phyloP scores from a whole-genome alignment of 83 land plant genomes.

The Larix sibirica region DNA sequence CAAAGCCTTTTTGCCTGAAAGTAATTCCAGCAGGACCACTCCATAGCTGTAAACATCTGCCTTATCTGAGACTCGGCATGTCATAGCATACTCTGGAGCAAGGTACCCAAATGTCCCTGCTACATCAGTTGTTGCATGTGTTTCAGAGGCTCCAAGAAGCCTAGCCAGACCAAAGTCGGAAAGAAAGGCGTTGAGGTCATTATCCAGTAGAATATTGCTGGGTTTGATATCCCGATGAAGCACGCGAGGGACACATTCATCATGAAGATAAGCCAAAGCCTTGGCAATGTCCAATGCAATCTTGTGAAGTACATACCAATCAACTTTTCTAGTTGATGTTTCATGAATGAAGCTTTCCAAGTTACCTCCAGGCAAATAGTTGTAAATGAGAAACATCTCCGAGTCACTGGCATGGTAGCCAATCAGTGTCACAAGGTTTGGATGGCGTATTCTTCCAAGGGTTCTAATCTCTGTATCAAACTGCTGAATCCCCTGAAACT shows the following conservation, averaged over 20 bases:
- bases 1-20: constrained; percentile 71
- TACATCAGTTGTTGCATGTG: constrained; percentile 79
- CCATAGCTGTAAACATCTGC: constrained; percentile 85
- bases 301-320: constrained; percentile 70
- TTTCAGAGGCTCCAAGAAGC: constrained; percentile 65
- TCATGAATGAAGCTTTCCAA: constrained; percentile 70
- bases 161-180: constrained; percentile 77
- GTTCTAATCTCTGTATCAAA: constrained; percentile 70
- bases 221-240: constrained; percentile 80
- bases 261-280: constrained; percentile 66
- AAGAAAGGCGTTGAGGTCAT: constrained; percentile 63
- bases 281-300: constrained; percentile 64
- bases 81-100: constrained; percentile 80
- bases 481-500: constrained; percentile 69
- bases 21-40: constrained; percentile 60
- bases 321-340: constrained; percentile 49
- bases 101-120: constrained; percentile 82
- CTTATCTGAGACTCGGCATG: constrained; percentile 76
- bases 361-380: constrained; percentile 75
- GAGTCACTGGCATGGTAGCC: constrained; percentile 72
- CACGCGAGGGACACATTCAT: constrained; percentile 63
- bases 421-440: constrained; percentile 64
- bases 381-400: constrained; percentile 70
- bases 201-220: constrained; percentile 68
- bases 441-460: constrained; percentile 63